Evolutionary conservation across 192 early-diverging fungal species (phyloP), one percentile per base, ranked within the genome.

Genomic region (Rhizophagus sp.): DNA sequence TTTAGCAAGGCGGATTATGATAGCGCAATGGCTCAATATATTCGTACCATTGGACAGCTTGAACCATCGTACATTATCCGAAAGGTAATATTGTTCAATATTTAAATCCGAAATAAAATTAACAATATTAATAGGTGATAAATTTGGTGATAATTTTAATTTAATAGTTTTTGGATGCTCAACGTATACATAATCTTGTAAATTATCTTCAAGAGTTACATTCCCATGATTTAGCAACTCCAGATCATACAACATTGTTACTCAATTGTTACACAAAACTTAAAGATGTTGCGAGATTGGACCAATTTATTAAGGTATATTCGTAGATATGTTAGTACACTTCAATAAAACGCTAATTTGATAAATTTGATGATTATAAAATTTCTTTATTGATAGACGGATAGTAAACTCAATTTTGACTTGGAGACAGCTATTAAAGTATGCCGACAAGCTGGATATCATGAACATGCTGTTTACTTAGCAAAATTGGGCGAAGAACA

Each of bases 241-340:
- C 93, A 2, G 96, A 99, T 81, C 98, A 99, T 83, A 99, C 98
- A 0, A 99, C 98, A 2, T 85, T 98, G 78, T 85, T 99, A 62
- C 87, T 99, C 17, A 98, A 98, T 83, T 99, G 98, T 88, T 99
- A 99, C 83, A 96, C 97, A 9, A 97, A 98, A 84, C 87, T 97
- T 34, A 93, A 94, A 75, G 96, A 96, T 84, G 92, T 95, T 22
- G 89, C 89, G 66, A 79, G 92, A n/a, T 82, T 99, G 7, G 93
- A 96, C 84, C 89, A 90, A 83, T 98, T 99, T 81, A 94, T 99
- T 75, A 92, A 93, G 87, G 88, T 89, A 3, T 6, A 1, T 27
- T 13, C 15, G 24, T 27, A 62, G 52, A 34, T 39, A n/a, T n/a
- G 3, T 62, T 44, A 33, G 24, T 24, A 34, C 25, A 39, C 2